phyloP scores from a whole-genome alignment of 2,329 filamentous ascomycete species.

The Blastomyces percursus region DNA sequence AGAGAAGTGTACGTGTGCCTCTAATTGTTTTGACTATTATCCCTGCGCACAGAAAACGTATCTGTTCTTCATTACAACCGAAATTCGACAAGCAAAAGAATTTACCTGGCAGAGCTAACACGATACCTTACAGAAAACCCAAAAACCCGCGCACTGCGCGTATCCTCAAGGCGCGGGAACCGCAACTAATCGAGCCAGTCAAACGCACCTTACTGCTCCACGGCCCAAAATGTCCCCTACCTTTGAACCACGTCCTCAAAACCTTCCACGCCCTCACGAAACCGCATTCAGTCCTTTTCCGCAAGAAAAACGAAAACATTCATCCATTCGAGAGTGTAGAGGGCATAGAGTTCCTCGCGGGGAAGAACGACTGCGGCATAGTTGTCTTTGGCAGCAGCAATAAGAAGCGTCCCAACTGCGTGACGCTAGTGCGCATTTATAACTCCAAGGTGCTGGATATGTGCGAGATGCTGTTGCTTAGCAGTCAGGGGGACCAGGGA shows the following conservation, averaged over 20 bases:
- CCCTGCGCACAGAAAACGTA: neutral
- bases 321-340: slow-evolving; percentile 86
- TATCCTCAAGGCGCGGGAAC: slow-evolving; percentile 83
- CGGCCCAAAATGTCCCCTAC: slow-evolving; percentile 71
- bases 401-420: slow-evolving; percentile 89
- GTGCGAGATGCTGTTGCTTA: slow-evolving; percentile 76
- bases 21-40: slow-evolving; percentile 1
- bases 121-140: slow-evolving; percentile 44
- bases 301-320: slow-evolving; percentile 83
- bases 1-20: slow-evolving; percentile 30
- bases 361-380: slow-evolving; percentile 88
- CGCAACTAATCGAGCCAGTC: slow-evolving; percentile 78
- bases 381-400: slow-evolving; percentile 73
- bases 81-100: neutral
- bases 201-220: slow-evolving; percentile 85
- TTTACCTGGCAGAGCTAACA: neutral
- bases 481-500: slow-evolving; percentile 40
- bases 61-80: neutral
- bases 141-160: slow-evolving; percentile 86
- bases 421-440: slow-evolving; percentile 77
- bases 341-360: slow-evolving; percentile 86
- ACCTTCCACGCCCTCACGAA: slow-evolving; percentile 78
- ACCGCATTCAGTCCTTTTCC: slow-evolving; percentile 78
- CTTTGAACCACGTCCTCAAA: slow-evolving; percentile 70
- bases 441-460: slow-evolving; percentile 85